Percentiles rank a stretch among this genome's conserved stretches.
Evolutionary conservation across 2,329 filamentous ascomycete genomes (phyloP).

Genomic region (Fonsecaea multimorphosa): DNA sequence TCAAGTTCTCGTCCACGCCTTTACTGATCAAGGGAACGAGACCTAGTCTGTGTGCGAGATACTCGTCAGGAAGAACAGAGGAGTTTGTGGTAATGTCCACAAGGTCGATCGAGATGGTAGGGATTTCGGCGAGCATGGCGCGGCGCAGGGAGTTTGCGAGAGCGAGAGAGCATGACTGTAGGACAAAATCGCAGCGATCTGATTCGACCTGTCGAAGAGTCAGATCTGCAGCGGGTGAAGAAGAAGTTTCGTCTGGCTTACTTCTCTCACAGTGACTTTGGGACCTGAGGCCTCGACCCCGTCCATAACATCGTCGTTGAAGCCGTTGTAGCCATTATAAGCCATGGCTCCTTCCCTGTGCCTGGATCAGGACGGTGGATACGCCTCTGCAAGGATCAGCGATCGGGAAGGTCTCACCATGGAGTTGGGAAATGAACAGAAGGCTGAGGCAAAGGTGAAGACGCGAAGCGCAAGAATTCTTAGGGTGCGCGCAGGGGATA

Average conservation of each 20-base stretch:
- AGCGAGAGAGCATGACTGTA: conserved; percentile 85
- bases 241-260: conserved; percentile 34
- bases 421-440: background rate
- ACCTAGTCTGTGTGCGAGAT: conserved; percentile 89
- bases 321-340: conserved; percentile 38
- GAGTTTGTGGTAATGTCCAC: conserved; percentile 93
- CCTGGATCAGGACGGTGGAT: background rate
- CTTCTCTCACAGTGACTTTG: conserved; percentile 57
- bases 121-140: conserved; percentile 89
- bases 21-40: conserved; percentile 86
- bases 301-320: conserved; percentile 48
- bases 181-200: conserved; percentile 86
- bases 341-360: conserved; percentile 34
- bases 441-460: background rate
- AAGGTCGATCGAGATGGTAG: conserved; percentile 91
- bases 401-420: background rate
- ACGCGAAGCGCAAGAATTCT: background rate
- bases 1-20: conserved; percentile 77
- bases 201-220: conserved; percentile 68
- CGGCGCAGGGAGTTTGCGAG: conserved; percentile 93
- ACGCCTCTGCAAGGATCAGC: background rate
- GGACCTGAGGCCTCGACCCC: conserved; percentile 52
- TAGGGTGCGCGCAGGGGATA: background rate
- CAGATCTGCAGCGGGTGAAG: conserved; percentile 20
- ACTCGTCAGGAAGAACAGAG: conserved; percentile 95